These are phyloP conservation scores for Bruguiera hainesii DNA, from an alignment of 441 rosid species.

Conservation along the genomic window DNA sequence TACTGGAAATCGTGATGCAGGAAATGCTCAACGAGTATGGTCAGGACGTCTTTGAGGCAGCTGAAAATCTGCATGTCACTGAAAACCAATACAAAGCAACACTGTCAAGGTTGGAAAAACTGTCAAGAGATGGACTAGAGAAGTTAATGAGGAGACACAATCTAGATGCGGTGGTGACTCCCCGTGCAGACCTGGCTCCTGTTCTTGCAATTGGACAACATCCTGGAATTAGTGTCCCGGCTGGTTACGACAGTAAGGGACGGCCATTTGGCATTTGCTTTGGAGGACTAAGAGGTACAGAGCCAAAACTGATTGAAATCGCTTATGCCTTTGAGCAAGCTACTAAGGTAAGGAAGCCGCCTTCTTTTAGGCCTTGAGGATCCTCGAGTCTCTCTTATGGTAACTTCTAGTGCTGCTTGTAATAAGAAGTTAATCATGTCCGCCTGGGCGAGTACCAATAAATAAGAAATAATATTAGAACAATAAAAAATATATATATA, in stretches of 20 bases:
- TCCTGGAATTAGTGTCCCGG: constrained; percentile 67
- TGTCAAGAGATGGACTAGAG: constrained; percentile 47
- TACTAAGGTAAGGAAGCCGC: constrained; percentile 52
- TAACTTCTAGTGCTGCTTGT: too few relatives aligned
- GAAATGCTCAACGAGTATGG: constrained; percentile 44
- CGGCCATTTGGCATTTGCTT: constrained; percentile 60
- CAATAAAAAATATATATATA: too few relatives aligned
- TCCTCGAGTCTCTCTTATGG: too few relatives aligned
- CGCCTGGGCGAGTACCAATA: too few relatives aligned
- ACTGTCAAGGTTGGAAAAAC: constrained; percentile 22
- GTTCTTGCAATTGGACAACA: constrained; percentile 63
- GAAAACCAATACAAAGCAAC: constrained; percentile 33
- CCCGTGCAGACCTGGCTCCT: constrained; percentile 15
- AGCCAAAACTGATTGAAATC: constrained; percentile 64
- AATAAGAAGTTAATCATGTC: too few relatives aligned
- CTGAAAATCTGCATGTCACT: constrained; percentile 41
- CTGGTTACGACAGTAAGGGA: constrained; percentile 43
- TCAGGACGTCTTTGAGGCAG: constrained; percentile 38
- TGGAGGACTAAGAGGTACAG: constrained; percentile 53
- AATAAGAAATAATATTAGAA: too few relatives aligned
- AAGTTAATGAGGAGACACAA: constrained; percentile 35
- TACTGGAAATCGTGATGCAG: constrained; percentile 23
- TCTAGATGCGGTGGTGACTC: constrained; percentile 48
- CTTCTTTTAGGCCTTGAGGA: constrained; percentile 28
- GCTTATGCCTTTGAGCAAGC: constrained; percentile 71